Evolutionary conservation across 1,284 basidiomycete species (phyloP), one percentile per base, ranked within the genome.

Genomic region (Malassezia nana): DNA sequence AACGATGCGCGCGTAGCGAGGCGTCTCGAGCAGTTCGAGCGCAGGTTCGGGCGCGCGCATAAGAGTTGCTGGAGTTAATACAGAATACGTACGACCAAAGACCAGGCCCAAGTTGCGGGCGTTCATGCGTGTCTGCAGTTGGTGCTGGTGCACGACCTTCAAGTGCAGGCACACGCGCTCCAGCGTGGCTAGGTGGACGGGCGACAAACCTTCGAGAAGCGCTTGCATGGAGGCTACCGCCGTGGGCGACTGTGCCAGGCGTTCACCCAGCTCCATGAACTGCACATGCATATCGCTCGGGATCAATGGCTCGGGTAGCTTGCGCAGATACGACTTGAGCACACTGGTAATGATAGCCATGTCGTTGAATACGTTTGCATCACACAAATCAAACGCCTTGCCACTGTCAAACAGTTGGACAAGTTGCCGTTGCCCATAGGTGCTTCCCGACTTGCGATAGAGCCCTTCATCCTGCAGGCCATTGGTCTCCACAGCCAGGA

Each of bases 91-190:
- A 95, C 90, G 92, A 63, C 94, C 94, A 77, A 98, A 96, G 38
- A 99, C 90, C n/a, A 96, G 89, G n/a, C 94, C 94, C 18, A 99
- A 77, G 68, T 98, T 99, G 60, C 89, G 82, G 3, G 89, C 84
- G 46, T 84, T 89, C 94, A 99, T 98, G 49, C 90, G 79, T 75
- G 98, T 99, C 55, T 79, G 78, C 22, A 83, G 82, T 28, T 52
- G 55, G 22, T 63, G 49, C 25, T 62, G 50, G 50, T 63, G 64
- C 2, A 74, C 66, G 9, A 62, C 55, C 69, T 91, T 78, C 26
- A 99, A 78, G 77, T 99, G 94, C 20, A 87, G 76, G 82, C 95
- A 86, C 22, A 99, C 79, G 51, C 79, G 76, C 48, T 83, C 80
- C 30, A 95, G 77, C 0, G 94, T 96, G 68, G 84, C 81, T 74